Evolutionary conservation across 73 alveolate species (phyloP), one percentile per base, ranked within the genome.

Genomic region (Uronychia setigera): DNA sequence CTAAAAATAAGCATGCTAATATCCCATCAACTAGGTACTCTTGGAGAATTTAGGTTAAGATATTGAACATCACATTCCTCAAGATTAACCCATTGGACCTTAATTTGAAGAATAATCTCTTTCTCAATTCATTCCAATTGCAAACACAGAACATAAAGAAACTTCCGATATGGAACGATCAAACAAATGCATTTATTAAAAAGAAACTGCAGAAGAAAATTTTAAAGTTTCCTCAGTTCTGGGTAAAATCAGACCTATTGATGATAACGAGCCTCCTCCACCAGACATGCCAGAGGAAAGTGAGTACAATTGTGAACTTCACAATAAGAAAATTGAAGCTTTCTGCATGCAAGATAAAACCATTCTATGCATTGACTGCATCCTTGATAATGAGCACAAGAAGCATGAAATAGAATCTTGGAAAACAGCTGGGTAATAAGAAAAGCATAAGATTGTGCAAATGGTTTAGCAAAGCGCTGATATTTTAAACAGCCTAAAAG

Each of bases 301-400:
- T 30, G 35, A 1, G 1, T 29, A 76, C 35, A 31, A 28, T 29
- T 88, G 96, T 80, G 92, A 88, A 25, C 14, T 76, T 26, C 96
- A 87, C 79, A 58, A 58, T 31, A 88, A 84, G 27, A 77, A 58
- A 29, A 87, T 92, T 29, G 93, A 88, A 80, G 98, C 96, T 35
- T 94, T 46, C 87, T 94, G 98, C 57, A 85, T 83, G 0, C 80
- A 82, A 80, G 98, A 94, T 78, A 82, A 92, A 58, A 77, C 76
- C 32, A 32, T 94, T 27, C 78, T 94, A 58, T 94, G 98, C 78
- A 93, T 94, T 30, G 85, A 91, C 82, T 94, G 98, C 87, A 94
- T 94, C n/a, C 81, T 94, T 13, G 84, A 88, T 75, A 94, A 79
- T 74, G 91, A 94, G 31, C 98, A 94, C 80, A 94, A 92, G 74